Evolutionary conservation across 257 asterid genomes (phyloP).

Genomic region (Solanum dulcamara): DNA sequence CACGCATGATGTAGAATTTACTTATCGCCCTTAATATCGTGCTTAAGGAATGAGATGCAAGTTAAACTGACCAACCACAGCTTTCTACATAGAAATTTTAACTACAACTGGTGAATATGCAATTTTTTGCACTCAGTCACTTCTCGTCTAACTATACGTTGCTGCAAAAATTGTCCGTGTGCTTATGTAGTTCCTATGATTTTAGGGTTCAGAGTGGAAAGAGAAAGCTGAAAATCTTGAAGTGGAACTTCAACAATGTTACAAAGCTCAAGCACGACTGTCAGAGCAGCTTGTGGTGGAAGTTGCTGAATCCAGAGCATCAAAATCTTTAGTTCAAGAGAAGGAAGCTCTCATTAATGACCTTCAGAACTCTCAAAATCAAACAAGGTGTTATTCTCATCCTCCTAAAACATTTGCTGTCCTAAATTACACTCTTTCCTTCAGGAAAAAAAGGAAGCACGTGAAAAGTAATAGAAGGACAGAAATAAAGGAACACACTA

Average conservation of each 20-base stretch:
- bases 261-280: constrained; percentile 91
- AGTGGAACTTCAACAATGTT: constrained; percentile 87
- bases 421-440: neutral
- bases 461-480: neutral
- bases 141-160: neutral
- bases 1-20: neutral
- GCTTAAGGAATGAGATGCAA: neutral
- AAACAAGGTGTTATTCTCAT: constrained; percentile 47
- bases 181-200: neutral
- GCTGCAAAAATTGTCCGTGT: constrained; percentile 3
- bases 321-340: constrained; percentile 66
- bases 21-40: neutral
- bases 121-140: neutral
- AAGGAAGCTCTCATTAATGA: constrained; percentile 52
- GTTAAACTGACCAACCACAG: neutral
- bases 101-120: neutral
- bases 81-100: neutral
- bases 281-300: constrained; percentile 96
- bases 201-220: constrained; percentile 95
- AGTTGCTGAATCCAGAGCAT: constrained; percentile 84
- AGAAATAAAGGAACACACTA: neutral
- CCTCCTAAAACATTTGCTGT: neutral
- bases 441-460: neutral
- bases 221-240: constrained; percentile 90
- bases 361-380: constrained; percentile 65